Conservation (phyloP, 2,329 filamentous ascomycete species). For the Didymella arachidicola region DNA sequence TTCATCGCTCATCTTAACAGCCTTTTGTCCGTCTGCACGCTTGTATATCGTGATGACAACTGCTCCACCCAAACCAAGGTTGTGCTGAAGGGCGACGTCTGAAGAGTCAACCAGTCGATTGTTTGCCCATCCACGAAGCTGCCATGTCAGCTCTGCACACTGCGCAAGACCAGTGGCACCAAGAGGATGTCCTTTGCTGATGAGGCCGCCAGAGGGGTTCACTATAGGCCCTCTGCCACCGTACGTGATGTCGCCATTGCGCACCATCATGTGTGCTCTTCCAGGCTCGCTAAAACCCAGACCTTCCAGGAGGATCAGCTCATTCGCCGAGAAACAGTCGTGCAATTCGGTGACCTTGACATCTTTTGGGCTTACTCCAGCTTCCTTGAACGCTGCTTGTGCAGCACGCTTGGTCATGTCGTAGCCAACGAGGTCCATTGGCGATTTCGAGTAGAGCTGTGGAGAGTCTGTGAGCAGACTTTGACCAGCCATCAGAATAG, state of each 20-base stretch:
- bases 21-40: constrained; percentile 76
- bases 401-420: constrained; percentile 81
- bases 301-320: constrained; percentile 87
- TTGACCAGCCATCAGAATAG: constrained; percentile 86
- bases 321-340: constrained; percentile 95
- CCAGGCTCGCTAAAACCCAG: constrained; percentile 78
- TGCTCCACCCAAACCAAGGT: constrained; percentile 88
- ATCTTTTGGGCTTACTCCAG: constrained; percentile 69
- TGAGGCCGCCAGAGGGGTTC: constrained; percentile 92
- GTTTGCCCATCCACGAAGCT: constrained; percentile 93
- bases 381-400: constrained; percentile 73
- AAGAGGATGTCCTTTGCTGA: constrained; percentile 93
- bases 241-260: constrained; percentile 87
- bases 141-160: constrained; percentile 94
- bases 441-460: constrained; percentile 75
- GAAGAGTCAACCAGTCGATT: constrained; percentile 77
- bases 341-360: constrained; percentile 89
- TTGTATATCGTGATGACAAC: constrained; percentile 89
- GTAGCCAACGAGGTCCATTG: constrained; percentile 89
- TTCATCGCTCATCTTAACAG: constrained; percentile 66
- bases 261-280: constrained; percentile 89
- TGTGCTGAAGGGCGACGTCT: constrained; percentile 82
- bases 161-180: constrained; percentile 92
- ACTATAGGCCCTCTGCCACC: constrained; percentile 76
- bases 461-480: constrained; percentile 82